Evolutionary conservation across 306 rosid species (phyloP), one percentile per base, ranked within the genome.

Genomic region (Cucumis sativus): DNA sequence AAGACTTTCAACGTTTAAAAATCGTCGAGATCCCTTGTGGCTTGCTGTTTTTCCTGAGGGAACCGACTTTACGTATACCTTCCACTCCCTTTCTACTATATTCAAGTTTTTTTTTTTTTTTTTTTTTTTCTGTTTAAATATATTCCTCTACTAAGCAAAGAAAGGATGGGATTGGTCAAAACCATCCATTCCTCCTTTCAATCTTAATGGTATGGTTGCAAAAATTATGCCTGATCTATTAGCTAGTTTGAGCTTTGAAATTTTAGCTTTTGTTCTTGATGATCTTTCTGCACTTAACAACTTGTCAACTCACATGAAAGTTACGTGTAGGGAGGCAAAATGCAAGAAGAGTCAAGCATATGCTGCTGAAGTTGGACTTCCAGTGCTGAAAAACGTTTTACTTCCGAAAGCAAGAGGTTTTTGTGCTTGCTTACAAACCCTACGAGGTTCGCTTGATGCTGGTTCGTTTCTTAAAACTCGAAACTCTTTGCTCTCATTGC

Each of bases 31-130:
- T 75, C 91, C 93, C 52, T 84, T 96, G 60, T 96, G 99, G 98
- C 92, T 96, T 0, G 89, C 97, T 49, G 62, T 96, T 79, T 96
- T 96, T 79, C 99, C 99, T 2, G 99, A 96, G 88, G 99, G 99
- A 89, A 96, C 99, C 18, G 97, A 92, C 83, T 96, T 83, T 74
- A 87, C 86, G 99, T 92, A 92, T 75, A 82, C 25, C 84, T 68
- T 71, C 15, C 83, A 41, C 69, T 59, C 20, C n/a, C 59, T 59
- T 79, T 12, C 54, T 62, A 18, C 68, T n/a, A 0, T 71, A 65
- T 65, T 70, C 62, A 6, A 62, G 30, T 43, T 55, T 17, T 82
- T 73, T 13, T 51, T 55, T 43, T 56, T n/a, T n/a, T n/a, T 43
- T 55, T 17, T 82, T 73, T 13, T 51, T 55, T 43, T 56, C 25